Evolutionary conservation across 164 flowering plant species (phyloP).

Genomic region (Buxus sempervirens): DNA sequence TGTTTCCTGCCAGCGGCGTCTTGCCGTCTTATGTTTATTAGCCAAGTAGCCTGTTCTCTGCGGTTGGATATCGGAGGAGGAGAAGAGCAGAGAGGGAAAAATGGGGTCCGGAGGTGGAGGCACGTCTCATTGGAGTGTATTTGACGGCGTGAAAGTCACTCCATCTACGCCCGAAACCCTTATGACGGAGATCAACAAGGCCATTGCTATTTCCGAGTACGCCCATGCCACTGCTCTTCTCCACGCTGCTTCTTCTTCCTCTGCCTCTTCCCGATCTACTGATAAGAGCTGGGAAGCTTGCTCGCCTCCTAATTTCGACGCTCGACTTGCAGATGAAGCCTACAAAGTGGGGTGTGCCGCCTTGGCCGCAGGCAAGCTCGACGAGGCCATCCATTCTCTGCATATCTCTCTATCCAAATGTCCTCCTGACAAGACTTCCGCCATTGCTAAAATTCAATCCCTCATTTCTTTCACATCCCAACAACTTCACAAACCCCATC

Average conservation of each 20-base stretch:
- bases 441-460: slow-evolving; percentile 68
- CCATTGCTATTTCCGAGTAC: slow-evolving; percentile 63
- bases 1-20: no score
- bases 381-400: slow-evolving; percentile 56
- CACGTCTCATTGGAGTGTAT: slow-evolving; percentile 44
- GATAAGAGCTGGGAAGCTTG: no score
- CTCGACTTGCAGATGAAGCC: slow-evolving; percentile 61
- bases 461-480: slow-evolving; percentile 61
- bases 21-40: no score
- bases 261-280: slow-evolving; percentile 10
- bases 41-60: no score
- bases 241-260: slow-evolving; percentile 17
- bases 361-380: slow-evolving; percentile 65
- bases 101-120: slow-evolving; percentile 33
- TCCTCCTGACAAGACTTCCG: slow-evolving; percentile 68
- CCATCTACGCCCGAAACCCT: slow-evolving; percentile 59
- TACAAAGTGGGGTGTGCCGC: slow-evolving; percentile 69
- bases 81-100: neutral
- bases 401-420: slow-evolving; percentile 61
- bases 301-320: slow-evolving; percentile 32
- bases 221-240: slow-evolving; percentile 46
- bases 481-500: slow-evolving; percentile 37
- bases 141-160: slow-evolving; percentile 42
- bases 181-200: slow-evolving; percentile 68
- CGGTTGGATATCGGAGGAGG: no score